Base-by-base conservation (phyloP, 306 rosid genomes). In the Carpinus viminea region DNA sequence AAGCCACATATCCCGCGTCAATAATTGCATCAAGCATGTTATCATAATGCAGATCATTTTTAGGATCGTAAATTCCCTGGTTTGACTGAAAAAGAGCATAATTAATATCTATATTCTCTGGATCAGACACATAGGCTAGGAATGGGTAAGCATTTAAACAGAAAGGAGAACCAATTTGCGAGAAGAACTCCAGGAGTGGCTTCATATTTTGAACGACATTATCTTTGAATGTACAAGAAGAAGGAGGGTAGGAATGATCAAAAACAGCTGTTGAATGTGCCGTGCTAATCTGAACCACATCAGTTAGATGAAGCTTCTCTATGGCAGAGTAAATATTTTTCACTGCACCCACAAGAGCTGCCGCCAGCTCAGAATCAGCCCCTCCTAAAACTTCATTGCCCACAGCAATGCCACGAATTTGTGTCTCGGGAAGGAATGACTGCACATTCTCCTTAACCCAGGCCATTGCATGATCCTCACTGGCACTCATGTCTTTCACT, bases 11-110 rank as follows among this genome's bases (percentile, higher is more conserved):
- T 48, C 96, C 93, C 31, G 98, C 99, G 77, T 93, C 99, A 50
- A 95, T 93, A 93, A 91, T 97, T 83, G 99, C 98, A 88, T 95
- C 99, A 43, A 95, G 97, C 99, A 93, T 89, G 85, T 95, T 95
- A 79, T 95, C 99, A 77, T 95, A 95, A 83, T 87, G 99, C 53
- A 93, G 93, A 34, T 69, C 75, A 52, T 84, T 93, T 73, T 78
- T 84, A 4, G 89, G 89, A 85, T 95, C 99, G 52, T 77, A 76
- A 73, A 91, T 91, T 68, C 97, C 98, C 61, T 86, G 59, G 5
- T 89, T 86, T 62, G 92, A 80, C 84, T 91, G 77, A 80, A 95
- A 95, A 78, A 95, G 99, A 26, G 98, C 98, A 78, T 95, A 95
- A 69, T 95, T 95, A 76, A 95, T 83, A 81, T 93, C 98, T 62